These are phyloP conservation scores for Psophocarpus tetragonolobus DNA, from an alignment of 306 rosid genomes.

Conservation along the genomic window DNA sequence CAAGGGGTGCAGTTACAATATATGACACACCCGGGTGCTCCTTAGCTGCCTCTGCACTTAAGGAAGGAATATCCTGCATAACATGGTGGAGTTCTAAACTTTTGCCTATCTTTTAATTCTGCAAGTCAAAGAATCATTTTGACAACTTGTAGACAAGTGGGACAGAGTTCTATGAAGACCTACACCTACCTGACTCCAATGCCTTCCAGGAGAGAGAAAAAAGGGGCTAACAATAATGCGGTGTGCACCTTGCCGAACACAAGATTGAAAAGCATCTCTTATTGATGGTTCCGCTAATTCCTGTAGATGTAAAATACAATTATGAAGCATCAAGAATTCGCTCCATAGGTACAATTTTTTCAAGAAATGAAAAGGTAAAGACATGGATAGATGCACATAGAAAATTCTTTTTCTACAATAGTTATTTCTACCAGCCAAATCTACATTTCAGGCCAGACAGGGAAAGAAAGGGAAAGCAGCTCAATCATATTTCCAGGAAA, in stretches of 20 bases:
- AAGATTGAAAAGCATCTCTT: constrained; percentile 59
- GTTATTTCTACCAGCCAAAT: not conserved
- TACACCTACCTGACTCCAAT: constrained; percentile 85
- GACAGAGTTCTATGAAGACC: constrained; percentile 14
- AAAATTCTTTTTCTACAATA: not conserved
- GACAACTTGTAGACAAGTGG: not conserved
- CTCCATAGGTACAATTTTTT: not conserved
- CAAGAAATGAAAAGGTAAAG: constrained; percentile 20
- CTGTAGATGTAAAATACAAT: constrained; percentile 39
- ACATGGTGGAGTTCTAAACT: constrained; percentile 9
- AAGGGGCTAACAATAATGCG: constrained; percentile 77
- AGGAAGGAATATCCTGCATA: constrained; percentile 86
- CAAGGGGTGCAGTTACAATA: constrained; percentile 85
- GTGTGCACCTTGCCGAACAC: constrained; percentile 69
- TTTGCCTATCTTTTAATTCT: not conserved
- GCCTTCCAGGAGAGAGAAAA: constrained; percentile 91
- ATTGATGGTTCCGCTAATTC: constrained; percentile 94
- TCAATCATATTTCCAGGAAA: not conserved
- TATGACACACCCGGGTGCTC: constrained; percentile 72
- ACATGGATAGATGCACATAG: not conserved
- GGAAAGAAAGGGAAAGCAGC: not conserved
- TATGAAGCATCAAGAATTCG: not conserved
- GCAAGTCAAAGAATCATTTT: not conserved
- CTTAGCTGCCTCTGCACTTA: constrained; percentile 86
- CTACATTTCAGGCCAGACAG: not conserved